Conservation (phyloP, 2,329 filamentous ascomycete genomes). For the Neofusicoccum kwambonambiense region DNA sequence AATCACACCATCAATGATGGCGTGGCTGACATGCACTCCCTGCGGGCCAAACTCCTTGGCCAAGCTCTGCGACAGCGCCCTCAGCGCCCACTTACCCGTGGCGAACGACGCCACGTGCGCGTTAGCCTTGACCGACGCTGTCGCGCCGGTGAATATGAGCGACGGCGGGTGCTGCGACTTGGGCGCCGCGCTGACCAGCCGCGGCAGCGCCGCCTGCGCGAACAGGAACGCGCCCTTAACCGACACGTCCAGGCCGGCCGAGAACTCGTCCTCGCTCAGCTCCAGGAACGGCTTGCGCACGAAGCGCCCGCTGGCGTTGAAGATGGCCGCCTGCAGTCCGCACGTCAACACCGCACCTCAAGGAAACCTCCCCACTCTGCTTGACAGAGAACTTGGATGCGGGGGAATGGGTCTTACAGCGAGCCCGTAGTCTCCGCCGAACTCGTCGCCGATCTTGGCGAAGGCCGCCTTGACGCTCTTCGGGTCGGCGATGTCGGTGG, state of each 20-base stretch:
- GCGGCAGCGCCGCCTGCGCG: slow-evolving; percentile 67
- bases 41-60: slow-evolving; percentile 81
- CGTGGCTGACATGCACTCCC: slow-evolving; percentile 80
- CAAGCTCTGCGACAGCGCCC: slow-evolving; percentile 71
- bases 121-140: slow-evolving; percentile 72
- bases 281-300: slow-evolving; percentile 62
- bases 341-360: slow-evolving; percentile 41
- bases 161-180: slow-evolving; percentile 66
- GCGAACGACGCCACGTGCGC: slow-evolving; percentile 71
- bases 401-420: slow-evolving; percentile 26
- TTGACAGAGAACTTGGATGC: slow-evolving; percentile 28
- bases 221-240: slow-evolving; percentile 71
- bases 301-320: slow-evolving; percentile 64
- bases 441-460: slow-evolving; percentile 59
- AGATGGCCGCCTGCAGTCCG: slow-evolving; percentile 58
- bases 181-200: slow-evolving; percentile 54
- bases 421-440: slow-evolving; percentile 48
- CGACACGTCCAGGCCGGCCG: slow-evolving; percentile 47
- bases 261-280: slow-evolving; percentile 58
- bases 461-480: slow-evolving; percentile 60
- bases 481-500: slow-evolving; percentile 61
- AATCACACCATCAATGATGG: slow-evolving; percentile 81
- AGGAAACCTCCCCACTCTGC: slow-evolving; percentile 26
- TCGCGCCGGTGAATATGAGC: slow-evolving; percentile 83
- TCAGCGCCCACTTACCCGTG: slow-evolving; percentile 74